phyloP scores from a whole-genome alignment of 2,329 filamentous ascomycete genomes.

The Pyricularia sp. region DNA sequence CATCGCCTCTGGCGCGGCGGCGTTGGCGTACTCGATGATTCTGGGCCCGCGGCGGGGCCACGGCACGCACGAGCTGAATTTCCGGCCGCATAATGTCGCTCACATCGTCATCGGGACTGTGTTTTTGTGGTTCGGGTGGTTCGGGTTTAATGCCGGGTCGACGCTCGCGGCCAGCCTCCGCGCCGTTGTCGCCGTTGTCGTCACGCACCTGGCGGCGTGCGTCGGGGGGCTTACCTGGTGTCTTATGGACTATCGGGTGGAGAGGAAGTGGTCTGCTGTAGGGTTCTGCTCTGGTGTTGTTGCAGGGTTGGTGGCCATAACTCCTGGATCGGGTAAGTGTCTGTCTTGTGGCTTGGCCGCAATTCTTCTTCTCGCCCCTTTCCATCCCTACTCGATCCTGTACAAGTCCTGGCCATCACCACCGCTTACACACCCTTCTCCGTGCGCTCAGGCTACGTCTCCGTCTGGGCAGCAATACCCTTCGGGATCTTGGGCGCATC shows the following conservation, averaged over 20 bases:
- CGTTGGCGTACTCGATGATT: conserved; percentile 83
- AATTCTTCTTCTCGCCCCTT: background rate
- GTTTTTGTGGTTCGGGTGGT: conserved; percentile 93
- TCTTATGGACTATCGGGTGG: conserved; percentile 74
- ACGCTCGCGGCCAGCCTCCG: conserved; percentile 71
- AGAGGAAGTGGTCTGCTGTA: conserved; percentile 85
- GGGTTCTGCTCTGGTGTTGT: conserved; percentile 88
- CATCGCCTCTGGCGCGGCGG: conserved; percentile 70
- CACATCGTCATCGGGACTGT: conserved; percentile 87
- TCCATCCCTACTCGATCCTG: background rate
- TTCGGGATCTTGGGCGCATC: conserved; percentile 48
- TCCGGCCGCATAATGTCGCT: conserved; percentile 83
- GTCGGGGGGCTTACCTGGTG: conserved; percentile 84
- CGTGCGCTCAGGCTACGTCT: conserved; percentile 42
- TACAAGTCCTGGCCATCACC: background rate
- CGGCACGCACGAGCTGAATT: conserved; percentile 70
- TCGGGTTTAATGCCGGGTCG: conserved; percentile 84
- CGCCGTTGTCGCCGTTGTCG: conserved; percentile 73
- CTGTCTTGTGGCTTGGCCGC: background rate
- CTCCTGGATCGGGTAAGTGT: conserved; percentile 52
- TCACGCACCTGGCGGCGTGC: conserved; percentile 75
- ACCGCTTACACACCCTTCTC: background rate
- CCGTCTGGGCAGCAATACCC: conserved; percentile 46
- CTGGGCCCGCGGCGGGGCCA: conserved; percentile 75
- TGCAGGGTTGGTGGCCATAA: conserved; percentile 77